Evolutionary conservation across 164 flowering plant genomes (phyloP).

Genomic region (Piper betle): DNA sequence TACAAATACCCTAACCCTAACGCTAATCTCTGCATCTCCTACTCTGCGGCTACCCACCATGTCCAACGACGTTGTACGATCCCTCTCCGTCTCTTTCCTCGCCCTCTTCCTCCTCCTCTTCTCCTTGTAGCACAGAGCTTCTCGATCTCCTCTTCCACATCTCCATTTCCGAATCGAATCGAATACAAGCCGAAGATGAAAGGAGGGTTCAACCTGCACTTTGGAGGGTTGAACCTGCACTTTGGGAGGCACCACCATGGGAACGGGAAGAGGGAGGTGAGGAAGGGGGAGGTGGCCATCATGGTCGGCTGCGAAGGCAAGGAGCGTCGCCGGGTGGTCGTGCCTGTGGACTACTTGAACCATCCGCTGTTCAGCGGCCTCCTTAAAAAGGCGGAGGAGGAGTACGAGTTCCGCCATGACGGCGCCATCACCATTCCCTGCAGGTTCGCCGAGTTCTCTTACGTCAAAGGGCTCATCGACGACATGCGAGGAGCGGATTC

Average conservation of each 20-base stretch:
- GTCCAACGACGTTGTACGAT: too few relatives aligned
- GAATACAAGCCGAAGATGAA: too few relatives aligned
- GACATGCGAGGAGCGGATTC: constrained; percentile 20
- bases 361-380: constrained; percentile 64
- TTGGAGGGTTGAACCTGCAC: too few relatives aligned
- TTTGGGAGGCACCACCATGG: constrained; percentile 17
- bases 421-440: constrained; percentile 72
- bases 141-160: too few relatives aligned
- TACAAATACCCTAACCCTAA: too few relatives aligned
- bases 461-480: constrained; percentile 54
- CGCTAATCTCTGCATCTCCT: too few relatives aligned
- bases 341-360: constrained; percentile 58
- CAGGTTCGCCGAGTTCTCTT: constrained; percentile 48
- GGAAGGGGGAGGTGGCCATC: constrained; percentile 58
- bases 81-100: too few relatives aligned
- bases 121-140: too few relatives aligned
- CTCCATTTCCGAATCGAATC: too few relatives aligned
- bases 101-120: too few relatives aligned
- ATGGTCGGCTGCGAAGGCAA: constrained; percentile 45
- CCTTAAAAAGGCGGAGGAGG: constrained; percentile 70
- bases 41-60: too few relatives aligned
- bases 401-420: constrained; percentile 67
- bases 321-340: constrained; percentile 52
- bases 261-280: constrained; percentile 53
- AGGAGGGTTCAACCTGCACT: too few relatives aligned